Conservation (phyloP, 163 green algal species). For the Chlorella variabilis region DNA sequence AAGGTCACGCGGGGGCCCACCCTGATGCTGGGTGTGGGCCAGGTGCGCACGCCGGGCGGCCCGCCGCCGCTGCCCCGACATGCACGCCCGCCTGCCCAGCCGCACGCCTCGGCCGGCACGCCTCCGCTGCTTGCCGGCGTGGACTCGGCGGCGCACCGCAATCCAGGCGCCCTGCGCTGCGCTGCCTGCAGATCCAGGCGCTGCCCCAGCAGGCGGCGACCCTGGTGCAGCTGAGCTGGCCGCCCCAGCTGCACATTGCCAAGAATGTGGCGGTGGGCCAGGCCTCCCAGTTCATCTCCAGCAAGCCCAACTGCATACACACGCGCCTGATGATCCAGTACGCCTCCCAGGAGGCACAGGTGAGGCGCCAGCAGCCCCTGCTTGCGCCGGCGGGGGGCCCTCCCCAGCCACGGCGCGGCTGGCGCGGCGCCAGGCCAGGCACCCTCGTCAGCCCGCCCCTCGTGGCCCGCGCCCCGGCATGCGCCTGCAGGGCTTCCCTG, state of each 20-base stretch:
- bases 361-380: no score
- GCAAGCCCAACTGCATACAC: neutral
- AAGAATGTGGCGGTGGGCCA: neutral
- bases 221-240: neutral
- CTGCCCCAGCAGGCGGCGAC: neutral
- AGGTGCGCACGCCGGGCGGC: neutral
- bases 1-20: neutral
- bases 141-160: no score
- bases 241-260: conserved; percentile 9
- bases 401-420: no score
- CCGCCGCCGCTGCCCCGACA: neutral
- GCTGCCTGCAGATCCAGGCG: neutral
- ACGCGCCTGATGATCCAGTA: conserved; percentile 4
- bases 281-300: neutral
- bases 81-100: no score
- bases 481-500: neutral
- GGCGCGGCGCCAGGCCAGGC: no score
- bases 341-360: neutral
- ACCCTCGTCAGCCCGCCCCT: no score
- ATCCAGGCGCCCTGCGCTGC: no score
- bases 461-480: no score
- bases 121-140: neutral
- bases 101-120: neutral
- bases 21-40: conserved; percentile 14
- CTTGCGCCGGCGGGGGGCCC: no score